Evolutionary conservation across 805 yeast genomes (phyloP).

Genomic region (Lachancea quebecensis): DNA sequence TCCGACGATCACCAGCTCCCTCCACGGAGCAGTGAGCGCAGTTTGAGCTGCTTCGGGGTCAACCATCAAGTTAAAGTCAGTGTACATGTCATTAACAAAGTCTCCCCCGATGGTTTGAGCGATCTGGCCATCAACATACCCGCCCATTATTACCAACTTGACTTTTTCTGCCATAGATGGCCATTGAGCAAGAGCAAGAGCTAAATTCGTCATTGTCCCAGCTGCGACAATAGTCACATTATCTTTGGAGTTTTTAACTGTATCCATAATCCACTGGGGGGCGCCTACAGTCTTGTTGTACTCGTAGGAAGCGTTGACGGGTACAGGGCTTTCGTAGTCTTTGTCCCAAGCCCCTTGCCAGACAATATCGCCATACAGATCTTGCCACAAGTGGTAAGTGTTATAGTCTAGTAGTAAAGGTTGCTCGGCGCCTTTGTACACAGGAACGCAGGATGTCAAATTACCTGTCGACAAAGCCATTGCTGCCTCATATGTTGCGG

Average conservation of each 20-base stretch:
- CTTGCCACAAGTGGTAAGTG: slow-evolving; percentile 36
- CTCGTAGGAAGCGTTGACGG: slow-evolving; percentile 23
- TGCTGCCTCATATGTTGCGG: slow-evolving; percentile 31
- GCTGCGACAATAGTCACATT: slow-evolving; percentile 35
- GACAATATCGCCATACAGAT: slow-evolving; percentile 34
- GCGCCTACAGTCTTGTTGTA: slow-evolving; percentile 31
- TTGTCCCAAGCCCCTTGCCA: slow-evolving; percentile 39
- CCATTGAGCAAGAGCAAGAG: slow-evolving; percentile 38
- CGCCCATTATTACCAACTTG: slow-evolving; percentile 39
- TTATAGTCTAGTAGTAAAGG: slow-evolving; percentile 36
- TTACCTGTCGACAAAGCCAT: slow-evolving; percentile 30
- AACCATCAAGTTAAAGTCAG: slow-evolving; percentile 38
- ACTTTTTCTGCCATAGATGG: slow-evolving; percentile 36
- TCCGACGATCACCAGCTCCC: slow-evolving; percentile 35
- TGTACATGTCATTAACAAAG: slow-evolving; percentile 34
- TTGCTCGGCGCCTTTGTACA: slow-evolving; percentile 34
- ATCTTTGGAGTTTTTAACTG: slow-evolving; percentile 34
- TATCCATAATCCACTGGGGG: slow-evolving; percentile 36
- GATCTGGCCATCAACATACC: slow-evolving; percentile 37
- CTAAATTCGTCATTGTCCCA: slow-evolving; percentile 40
- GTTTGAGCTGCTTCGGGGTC: slow-evolving; percentile 43
- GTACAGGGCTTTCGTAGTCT: slow-evolving; percentile 17
- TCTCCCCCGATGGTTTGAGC: slow-evolving; percentile 31
- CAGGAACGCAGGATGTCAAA: slow-evolving; percentile 33
- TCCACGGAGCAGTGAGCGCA: slow-evolving; percentile 37